A percentile compares a stretch with the other conserved stretches of the same genome.
Evolutionary conservation across 192 early-diverging fungal genomes (phyloP).

Genomic region (Phycomyces blakesleeanus): DNA sequence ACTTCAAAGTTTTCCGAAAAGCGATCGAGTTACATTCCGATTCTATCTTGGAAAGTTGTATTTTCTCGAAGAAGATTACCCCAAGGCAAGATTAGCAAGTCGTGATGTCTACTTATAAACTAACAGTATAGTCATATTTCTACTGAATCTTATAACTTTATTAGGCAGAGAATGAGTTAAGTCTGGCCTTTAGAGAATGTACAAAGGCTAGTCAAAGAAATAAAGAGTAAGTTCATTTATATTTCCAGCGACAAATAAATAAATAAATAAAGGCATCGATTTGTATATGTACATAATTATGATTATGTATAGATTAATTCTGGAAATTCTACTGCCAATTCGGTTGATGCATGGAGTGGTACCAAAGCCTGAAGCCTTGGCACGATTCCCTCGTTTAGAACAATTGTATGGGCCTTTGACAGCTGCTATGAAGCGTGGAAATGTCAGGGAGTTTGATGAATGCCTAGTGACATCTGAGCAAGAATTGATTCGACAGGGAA

Average conservation of each 20-base stretch:
- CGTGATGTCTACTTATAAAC: not conserved
- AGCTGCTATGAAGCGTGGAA: slow-evolving; percentile 65
- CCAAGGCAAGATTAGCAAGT: slow-evolving; percentile 38
- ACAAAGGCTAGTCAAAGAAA: slow-evolving; percentile 33
- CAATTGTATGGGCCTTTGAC: slow-evolving; percentile 62
- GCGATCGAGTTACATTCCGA: slow-evolving; percentile 80
- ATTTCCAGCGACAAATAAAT: not conserved
- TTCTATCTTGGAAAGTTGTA: slow-evolving; percentile 86
- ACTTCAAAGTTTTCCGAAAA: slow-evolving; percentile 73
- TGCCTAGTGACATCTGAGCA: slow-evolving; percentile 52
- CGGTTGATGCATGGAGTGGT: slow-evolving; percentile 69
- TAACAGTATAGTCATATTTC: not conserved
- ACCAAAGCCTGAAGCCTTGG: slow-evolving; percentile 58
- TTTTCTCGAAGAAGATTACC: slow-evolving; percentile 83
- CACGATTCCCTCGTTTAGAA: slow-evolving; percentile 55
- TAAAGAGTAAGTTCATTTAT: slow-evolving; percentile 36
- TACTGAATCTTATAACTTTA: not conserved
- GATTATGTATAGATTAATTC: slow-evolving; percentile 63
- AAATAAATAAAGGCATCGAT: not conserved
- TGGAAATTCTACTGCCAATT: slow-evolving; percentile 78
- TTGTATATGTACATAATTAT: not conserved
- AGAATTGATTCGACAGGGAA: slow-evolving; percentile 60
- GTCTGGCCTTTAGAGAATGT: slow-evolving; percentile 48
- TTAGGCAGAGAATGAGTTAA: slow-evolving; percentile 53
- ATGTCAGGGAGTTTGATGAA: slow-evolving; percentile 73